Base-by-base conservation (phyloP, 805 yeast species). In the Yamadazyma takamatsuzukensis region DNA sequence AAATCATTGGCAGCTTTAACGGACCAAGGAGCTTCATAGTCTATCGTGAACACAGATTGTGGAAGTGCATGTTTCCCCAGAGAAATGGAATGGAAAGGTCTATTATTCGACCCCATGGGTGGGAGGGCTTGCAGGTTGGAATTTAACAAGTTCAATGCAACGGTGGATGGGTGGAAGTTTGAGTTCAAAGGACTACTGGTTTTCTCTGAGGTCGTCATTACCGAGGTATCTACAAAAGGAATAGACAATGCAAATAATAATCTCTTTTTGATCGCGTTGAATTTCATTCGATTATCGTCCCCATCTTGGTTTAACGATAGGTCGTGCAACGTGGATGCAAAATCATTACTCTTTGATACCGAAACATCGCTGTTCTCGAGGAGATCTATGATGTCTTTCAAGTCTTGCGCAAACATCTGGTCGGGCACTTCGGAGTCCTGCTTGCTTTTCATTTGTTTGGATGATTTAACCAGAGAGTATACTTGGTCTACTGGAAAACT, bases 1-100 rank as follows among this genome's bases (percentile, higher is more conserved):
- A 88, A 65, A 57, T 89, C 97, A 53, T 90, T 89, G 11, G 94
- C 87, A 5, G 94, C 89, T 48, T 76, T 76, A 30, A 89, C 72
- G 17, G 67, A 61, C 89, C 93, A 89, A 1, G 97, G 97, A 29
- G 73, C 70, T 10, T 72, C 76, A 15, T 73, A 62, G 2, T 77
- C 78, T 30, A 94, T 84, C 0, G 96, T 86, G 53, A 89, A 80
- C 9, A 88, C 80, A 0, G 96, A 93, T 49, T 86, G 93, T 8
- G 90, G 90, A 1, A 76, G 66, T 0, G 82, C 57, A 38, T 79
- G 80, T 46, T 83, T 87, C 2, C 83, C 79, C 0, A 88, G 72
- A 0, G 86, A 70, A 39, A 78, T 61, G 22, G 81, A 53, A 61
- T 85, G 85, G 56, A 73, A 78, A 9, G 78, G 74, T 21, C 82